phyloP scores from a whole-genome alignment of 768 basidiomycete genomes.

The Paxillus ammoniavirescens region DNA sequence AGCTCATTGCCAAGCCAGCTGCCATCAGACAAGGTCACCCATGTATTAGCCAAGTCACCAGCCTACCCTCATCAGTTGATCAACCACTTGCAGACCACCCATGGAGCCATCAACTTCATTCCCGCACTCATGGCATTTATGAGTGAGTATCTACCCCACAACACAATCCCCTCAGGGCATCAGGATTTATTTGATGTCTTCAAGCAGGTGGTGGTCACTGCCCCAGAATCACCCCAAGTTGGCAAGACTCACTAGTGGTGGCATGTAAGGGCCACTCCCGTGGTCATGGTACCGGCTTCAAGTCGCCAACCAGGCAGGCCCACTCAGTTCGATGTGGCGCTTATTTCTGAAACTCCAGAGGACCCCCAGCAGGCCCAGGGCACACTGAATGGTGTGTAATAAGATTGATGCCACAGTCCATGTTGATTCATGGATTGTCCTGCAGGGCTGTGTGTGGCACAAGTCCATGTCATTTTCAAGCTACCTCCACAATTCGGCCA shows the following conservation, averaged over 20 bases:
- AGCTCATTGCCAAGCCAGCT: neutral
- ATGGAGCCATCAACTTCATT: slow-evolving; percentile 7
- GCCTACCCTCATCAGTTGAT: neutral
- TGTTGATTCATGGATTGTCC: no score
- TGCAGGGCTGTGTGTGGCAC: slow-evolving; percentile 14
- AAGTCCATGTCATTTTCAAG: slow-evolving; percentile 13
- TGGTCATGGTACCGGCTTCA: neutral
- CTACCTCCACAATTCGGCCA: slow-evolving; percentile 3
- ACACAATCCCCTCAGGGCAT: no score
- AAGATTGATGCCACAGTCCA: neutral
- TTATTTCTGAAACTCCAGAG: neutral
- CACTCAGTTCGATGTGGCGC: neutral
- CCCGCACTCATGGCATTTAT: no score
- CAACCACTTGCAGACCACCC: neutral
- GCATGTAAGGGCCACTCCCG: neutral
- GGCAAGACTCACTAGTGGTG: neutral
- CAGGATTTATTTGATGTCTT: no score
- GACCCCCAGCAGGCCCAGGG: neutral
- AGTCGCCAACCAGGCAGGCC: neutral
- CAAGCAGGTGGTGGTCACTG: no score
- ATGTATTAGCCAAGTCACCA: neutral
- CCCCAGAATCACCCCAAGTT: neutral
- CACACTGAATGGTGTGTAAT: neutral
- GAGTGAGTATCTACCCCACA: no score
- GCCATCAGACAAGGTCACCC: neutral